Evolutionary conservation across 345 rosid genomes (phyloP).

Genomic region (Rhodamnia argentea): DNA sequence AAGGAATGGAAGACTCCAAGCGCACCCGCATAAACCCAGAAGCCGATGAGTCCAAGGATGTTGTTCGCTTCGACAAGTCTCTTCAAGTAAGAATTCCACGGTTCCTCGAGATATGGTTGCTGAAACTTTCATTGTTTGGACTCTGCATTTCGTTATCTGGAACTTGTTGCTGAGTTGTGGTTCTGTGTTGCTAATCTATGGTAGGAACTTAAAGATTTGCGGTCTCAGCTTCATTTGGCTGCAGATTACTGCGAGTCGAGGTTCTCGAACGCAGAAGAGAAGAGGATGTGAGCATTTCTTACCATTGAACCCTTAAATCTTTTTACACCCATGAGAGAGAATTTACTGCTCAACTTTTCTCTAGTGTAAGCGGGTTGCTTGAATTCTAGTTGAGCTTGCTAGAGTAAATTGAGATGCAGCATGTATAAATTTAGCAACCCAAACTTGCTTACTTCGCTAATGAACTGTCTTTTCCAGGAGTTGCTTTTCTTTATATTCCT

Average conservation of each 20-base stretch:
- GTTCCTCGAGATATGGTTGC: neutral
- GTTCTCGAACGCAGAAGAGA: slow-evolving; percentile 34
- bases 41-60: slow-evolving; percentile 13
- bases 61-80: slow-evolving; percentile 33
- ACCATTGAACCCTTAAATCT: neutral
- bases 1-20: slow-evolving; percentile 11
- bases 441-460: neutral
- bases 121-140: neutral
- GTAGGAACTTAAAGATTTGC: slow-evolving; percentile 54
- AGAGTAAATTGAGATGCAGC: neutral
- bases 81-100: slow-evolving; percentile 24
- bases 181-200: neutral
- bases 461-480: neutral
- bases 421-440: neutral
- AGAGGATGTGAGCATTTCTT: slow-evolving; percentile 23
- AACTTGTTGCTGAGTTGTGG: neutral
- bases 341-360: neutral
- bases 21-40: slow-evolving; percentile 5
- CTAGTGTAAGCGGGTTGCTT: neutral
- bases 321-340: neutral
- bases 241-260: slow-evolving; percentile 51
- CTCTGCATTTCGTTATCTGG: neutral
- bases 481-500: neutral
- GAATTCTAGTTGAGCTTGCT: neutral
- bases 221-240: slow-evolving; percentile 59